Conservation (phyloP, 148 eudicot species). For the Rhododendron simsii region DNA sequence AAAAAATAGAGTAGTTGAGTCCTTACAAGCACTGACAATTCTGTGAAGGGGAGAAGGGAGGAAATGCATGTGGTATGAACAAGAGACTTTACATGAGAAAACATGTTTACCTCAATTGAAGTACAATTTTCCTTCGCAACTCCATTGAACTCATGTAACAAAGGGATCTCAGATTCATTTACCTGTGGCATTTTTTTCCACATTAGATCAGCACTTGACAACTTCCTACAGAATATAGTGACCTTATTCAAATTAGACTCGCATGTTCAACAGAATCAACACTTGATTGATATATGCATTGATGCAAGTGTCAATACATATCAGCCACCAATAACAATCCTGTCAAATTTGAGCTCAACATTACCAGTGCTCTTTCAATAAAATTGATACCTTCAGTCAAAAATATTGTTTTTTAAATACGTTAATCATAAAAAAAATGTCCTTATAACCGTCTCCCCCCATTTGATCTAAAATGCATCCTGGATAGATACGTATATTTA, state of each 20-base stretch:
- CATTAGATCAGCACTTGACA: constrained; percentile 1
- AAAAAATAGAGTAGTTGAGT: not conserved
- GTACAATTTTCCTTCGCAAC: constrained; percentile 40
- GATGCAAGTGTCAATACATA: not conserved
- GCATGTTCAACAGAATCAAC: not conserved
- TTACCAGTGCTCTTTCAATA: not conserved
- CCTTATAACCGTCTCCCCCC: not conserved
- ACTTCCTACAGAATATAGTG: not conserved
- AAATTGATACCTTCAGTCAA: not conserved
- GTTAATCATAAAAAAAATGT: not conserved
- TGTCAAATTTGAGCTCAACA: not conserved
- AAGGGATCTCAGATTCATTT: constrained; percentile 90
- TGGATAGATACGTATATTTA: not conserved
- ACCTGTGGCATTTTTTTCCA: constrained; percentile 37
- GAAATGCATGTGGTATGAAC: no score
- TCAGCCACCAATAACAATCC: not conserved
- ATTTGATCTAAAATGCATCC: not conserved
- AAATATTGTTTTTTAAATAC: not conserved
- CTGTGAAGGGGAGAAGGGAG: not conserved
- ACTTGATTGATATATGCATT: not conserved
- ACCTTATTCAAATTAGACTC: not conserved
- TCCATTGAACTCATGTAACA: constrained; percentile 85
- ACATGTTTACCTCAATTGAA: constrained; percentile 62
- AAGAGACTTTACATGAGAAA: not conserved
- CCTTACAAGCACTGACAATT: not conserved